Conservation (phyloP, 768 basidiomycete species). For the Chlorophyllum brunneum region DNA sequence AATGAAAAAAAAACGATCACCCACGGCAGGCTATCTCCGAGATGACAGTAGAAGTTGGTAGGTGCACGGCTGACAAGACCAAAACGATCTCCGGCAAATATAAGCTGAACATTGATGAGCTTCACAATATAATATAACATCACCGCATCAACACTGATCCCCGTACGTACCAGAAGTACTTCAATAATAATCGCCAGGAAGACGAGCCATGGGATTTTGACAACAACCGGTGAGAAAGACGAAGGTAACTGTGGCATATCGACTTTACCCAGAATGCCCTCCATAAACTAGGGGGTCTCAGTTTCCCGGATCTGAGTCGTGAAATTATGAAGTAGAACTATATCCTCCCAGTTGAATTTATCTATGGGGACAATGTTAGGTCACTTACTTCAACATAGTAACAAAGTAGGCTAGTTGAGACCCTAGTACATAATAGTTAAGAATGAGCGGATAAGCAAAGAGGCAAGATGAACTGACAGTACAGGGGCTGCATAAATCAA, state of each 20-base stretch:
- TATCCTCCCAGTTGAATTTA: not conserved
- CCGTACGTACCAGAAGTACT: not conserved
- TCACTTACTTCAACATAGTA: not conserved
- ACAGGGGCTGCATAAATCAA: not conserved
- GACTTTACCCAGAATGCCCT: not conserved
- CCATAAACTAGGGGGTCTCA: not conserved
- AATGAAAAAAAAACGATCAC: not conserved
- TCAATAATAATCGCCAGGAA: not conserved
- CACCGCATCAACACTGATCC: not conserved
- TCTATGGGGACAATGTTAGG: not conserved
- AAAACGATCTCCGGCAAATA: not conserved
- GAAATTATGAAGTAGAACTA: not conserved
- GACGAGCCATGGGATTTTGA: not conserved
- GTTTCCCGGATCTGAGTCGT: not conserved
- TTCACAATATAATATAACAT: not conserved
- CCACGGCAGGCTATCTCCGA: not conserved
- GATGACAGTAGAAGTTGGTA: not conserved
- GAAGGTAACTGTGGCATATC: not conserved
- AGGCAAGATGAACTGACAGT: not conserved
- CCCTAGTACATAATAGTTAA: not conserved
- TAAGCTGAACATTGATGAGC: not conserved
- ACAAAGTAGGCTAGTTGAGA: not conserved
- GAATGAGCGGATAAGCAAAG: not conserved
- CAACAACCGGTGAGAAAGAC: not conserved
- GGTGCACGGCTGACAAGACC: not conserved